Percentiles rank a stretch among this genome's conserved stretches.
These are phyloP conservation scores for Gardenia jasminoides DNA, from an alignment of 257 asterid genomes.

Conservation along the genomic window DNA sequence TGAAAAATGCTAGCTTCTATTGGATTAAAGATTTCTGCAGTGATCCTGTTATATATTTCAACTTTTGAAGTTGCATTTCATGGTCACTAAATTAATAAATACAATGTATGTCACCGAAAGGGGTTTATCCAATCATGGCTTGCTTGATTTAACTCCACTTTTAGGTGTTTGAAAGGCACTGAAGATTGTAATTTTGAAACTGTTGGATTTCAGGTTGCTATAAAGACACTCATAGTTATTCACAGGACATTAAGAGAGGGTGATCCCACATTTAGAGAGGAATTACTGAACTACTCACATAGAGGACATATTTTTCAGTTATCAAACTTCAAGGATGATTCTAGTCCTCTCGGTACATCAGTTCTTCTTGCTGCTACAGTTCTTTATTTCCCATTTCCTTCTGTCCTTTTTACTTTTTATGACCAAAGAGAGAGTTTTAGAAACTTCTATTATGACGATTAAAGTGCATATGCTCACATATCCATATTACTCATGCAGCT, in stretches of 20 bases:
- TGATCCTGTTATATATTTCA: neutral
- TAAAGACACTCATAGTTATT: constrained; percentile 71
- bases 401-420: neutral
- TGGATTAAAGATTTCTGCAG: neutral
- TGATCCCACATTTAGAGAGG: constrained; percentile 77
- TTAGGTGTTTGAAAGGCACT: neutral
- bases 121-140: neutral
- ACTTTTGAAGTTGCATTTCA: neutral
- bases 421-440: neutral
- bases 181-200: neutral
- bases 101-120: neutral
- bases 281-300: constrained; percentile 52
- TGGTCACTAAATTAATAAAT: neutral
- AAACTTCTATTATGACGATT: too few species aligned
- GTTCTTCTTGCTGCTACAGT: neutral
- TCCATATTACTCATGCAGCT: constrained; percentile 47
- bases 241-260: constrained; percentile 87
- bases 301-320: constrained; percentile 66
- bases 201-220: constrained; percentile 60
- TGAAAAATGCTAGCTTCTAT: neutral
- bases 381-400: neutral
- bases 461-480: constrained; percentile 8
- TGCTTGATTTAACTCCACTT: neutral
- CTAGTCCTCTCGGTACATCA: constrained; percentile 64
- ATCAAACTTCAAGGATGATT: constrained; percentile 86